A percentile compares a stretch with the other conserved stretches of the same genome.
Evolutionary conservation across 2,329 filamentous ascomycete species (phyloP).

Genomic region (Cryphonectria radicalis): DNA sequence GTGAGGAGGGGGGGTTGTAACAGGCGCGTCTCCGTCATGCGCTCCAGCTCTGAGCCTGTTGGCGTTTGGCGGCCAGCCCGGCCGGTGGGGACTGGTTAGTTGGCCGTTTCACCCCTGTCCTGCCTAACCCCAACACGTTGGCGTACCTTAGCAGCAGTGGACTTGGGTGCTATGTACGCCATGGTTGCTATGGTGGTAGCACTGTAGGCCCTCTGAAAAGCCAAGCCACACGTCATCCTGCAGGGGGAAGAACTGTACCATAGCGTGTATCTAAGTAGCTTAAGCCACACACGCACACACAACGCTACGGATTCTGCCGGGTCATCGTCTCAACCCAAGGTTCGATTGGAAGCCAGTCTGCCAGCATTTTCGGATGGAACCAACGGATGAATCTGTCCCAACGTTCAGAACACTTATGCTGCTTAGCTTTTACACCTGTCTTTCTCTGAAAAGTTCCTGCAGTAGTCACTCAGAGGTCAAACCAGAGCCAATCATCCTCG

Average conservation of each 20-base stretch:
- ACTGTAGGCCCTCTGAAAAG: not conserved
- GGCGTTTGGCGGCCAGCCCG: constrained; percentile 15
- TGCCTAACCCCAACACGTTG: not conserved
- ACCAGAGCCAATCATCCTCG: not conserved
- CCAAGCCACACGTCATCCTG: constrained; percentile 22
- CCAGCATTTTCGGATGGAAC: not conserved
- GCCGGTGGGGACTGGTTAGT: constrained; percentile 9
- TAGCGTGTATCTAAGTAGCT: not conserved
- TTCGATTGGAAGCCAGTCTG: not conserved
- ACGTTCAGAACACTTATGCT: not conserved
- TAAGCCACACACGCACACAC: constrained; percentile 18
- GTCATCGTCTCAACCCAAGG: constrained; percentile 19
- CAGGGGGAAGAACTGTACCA: constrained; percentile 11
- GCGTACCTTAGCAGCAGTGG: not conserved
- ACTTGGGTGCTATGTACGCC: not conserved
- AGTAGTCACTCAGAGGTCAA: not conserved
- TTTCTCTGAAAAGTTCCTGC: not conserved
- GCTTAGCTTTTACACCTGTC: not conserved
- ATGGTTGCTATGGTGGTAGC: not conserved
- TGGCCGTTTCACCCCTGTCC: constrained; percentile 10
- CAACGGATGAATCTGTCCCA: not conserved
- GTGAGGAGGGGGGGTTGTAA: not conserved
- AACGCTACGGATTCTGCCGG: constrained; percentile 16
- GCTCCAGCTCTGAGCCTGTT: constrained; percentile 14
- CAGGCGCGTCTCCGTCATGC: constrained; percentile 20